Conservation (phyloP, 257 asterid species). For the Mentha longifolia region DNA sequence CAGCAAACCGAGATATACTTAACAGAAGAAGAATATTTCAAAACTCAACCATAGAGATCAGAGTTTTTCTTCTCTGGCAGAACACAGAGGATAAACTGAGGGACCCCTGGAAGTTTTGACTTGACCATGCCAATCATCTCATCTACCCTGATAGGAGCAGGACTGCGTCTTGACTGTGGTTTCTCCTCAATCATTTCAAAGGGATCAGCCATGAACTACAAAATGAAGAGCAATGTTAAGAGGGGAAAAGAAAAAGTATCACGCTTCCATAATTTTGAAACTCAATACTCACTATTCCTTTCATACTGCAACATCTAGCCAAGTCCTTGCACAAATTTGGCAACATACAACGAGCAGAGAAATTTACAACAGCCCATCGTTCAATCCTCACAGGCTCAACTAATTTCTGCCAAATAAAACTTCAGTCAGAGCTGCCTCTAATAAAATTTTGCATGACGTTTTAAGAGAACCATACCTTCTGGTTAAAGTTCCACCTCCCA, state of each 20-base stretch:
- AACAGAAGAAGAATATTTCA: not conserved
- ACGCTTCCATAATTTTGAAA: not conserved
- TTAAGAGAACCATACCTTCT: constrained; percentile 50
- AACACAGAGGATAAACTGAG: constrained; percentile 64
- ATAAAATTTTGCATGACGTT: not conserved
- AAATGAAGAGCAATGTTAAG: not conserved
- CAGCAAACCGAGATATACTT: not conserved
- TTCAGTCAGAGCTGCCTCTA: constrained; percentile 16
- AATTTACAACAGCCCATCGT: constrained; percentile 65
- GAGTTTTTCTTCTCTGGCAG: constrained; percentile 69
- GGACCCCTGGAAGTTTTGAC: constrained; percentile 50
- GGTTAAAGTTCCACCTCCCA: constrained; percentile 80
- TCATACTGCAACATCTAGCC: constrained; percentile 47
- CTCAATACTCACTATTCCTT: constrained; percentile 68
- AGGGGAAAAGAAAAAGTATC: not conserved
- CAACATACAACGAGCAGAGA: constrained; percentile 59
- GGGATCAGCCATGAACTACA: constrained; percentile 42
- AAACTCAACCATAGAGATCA: constrained; percentile 62
- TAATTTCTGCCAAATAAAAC: constrained; percentile 48
- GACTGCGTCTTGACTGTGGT: constrained; percentile 44
- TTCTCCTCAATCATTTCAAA: constrained; percentile 44
- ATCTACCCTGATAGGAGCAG: constrained; percentile 61
- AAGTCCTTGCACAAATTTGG: constrained; percentile 38
- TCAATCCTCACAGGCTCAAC: constrained; percentile 46
- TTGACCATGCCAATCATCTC: constrained; percentile 49